Conservation (phyloP, 2,329 filamentous ascomycete genomes). For the Phaeosphaeriaceae sp. region DNA sequence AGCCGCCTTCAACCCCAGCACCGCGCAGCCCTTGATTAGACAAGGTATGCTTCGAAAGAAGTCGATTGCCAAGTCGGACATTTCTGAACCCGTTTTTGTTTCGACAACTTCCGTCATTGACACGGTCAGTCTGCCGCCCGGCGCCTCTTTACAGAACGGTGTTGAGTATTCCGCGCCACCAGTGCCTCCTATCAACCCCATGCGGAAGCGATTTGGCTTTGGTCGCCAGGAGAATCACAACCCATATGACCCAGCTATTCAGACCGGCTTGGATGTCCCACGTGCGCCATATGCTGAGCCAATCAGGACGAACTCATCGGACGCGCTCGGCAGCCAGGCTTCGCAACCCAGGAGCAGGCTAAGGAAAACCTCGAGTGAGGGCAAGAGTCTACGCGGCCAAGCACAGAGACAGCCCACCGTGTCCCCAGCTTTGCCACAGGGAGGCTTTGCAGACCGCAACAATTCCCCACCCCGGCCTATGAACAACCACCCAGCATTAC, state of each 20-base stretch:
- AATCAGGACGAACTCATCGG: conserved; percentile 53
- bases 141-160: conserved; percentile 61
- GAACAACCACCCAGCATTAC: conserved; percentile 23
- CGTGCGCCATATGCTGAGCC: conserved; percentile 39
- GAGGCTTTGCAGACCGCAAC: conserved; percentile 32
- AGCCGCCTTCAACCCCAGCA: conserved; percentile 39
- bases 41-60: conserved; percentile 57
- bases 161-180: conserved; percentile 50
- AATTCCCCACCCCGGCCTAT: conserved; percentile 40
- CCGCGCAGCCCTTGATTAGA: conserved; percentile 30
- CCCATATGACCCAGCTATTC: conserved; percentile 46
- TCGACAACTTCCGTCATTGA: conserved; percentile 65
- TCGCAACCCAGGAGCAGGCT: conserved; percentile 48
- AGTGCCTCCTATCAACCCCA: conserved; percentile 66
- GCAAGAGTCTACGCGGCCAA: conserved; percentile 54
- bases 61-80: conserved; percentile 65
- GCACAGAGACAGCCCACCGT: conserved; percentile 37
- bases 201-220: conserved; percentile 58
- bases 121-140: conserved; percentile 63
- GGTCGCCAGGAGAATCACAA: conserved; percentile 46
- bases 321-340: conserved; percentile 48
- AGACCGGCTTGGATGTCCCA: conserved; percentile 42
- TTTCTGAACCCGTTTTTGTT: conserved; percentile 65
- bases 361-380: conserved; percentile 59
- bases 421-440: conserved; percentile 39